Base-by-base conservation (phyloP, 208 protist species). In the Balamuthia mandrillaris region DNA sequence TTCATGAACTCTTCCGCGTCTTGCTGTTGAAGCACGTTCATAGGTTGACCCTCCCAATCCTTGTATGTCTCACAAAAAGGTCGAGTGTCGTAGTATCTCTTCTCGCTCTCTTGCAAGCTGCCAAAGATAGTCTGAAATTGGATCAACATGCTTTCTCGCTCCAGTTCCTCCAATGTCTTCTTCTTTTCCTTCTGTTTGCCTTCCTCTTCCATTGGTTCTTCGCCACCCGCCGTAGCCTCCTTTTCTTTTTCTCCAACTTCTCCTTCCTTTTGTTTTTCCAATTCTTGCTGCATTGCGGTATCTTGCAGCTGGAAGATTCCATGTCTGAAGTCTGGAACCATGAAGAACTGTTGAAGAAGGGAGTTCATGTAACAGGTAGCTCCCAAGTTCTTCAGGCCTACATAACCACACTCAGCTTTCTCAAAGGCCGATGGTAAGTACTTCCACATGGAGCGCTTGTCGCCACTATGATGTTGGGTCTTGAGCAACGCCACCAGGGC, bases 1-100 rank as follows among this genome's bases (percentile, higher is more conserved):
- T 90, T 94, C 21, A 95, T 91, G 72, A 94, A 96, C 84, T 96
- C 94, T 81, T 95, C 91, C 6, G 90, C 92, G 87, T 95, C 93
- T 92, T 94, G 93, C n/a, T n/a, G n/a, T n/a, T n/a, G n/a, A n/a
- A n/a, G n/a, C n/a, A n/a, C n/a, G 12, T 31, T 45, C 9, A 85
- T 85, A 7, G 10, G 37, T 41, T 49, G 37, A n/a, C 81, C 81
- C 16, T n/a, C 24, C 9, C 35, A 6, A 31, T 85, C 77, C 10
- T 24, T 18, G 61, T 66, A 89, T 42, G 44, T 70, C 31, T 88
- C 5, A 31, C 89, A 92, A 27, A 92, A 89, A 9, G 37, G 29
- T 29, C 51, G 47, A 18, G 90, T 88, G 44, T 92, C 88, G 61
- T 84, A 88, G 18, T 74, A 84, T 58, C 47, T 90, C 44, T 86